Percentiles rank a stretch among this genome's conserved stretches.
phyloP scores from a whole-genome alignment of 2,329 filamentous ascomycete species.

The Tolypocladium amazonense region DNA sequence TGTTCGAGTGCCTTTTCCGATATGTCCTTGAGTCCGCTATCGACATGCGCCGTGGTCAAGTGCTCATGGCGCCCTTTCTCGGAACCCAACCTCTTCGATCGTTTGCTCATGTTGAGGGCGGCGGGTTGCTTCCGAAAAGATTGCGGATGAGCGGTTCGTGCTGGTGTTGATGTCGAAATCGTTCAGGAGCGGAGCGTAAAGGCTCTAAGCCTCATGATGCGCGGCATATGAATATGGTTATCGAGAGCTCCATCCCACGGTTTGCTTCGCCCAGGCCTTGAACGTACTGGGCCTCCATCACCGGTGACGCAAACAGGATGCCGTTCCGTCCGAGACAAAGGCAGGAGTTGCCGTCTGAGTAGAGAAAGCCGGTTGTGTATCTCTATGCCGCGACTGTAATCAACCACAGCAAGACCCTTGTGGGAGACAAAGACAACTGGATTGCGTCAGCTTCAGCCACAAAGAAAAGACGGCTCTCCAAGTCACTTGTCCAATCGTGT shows the following conservation, averaged over 20 bases:
- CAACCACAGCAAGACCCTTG: not conserved
- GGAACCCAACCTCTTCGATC: not conserved
- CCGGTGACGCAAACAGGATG: not conserved
- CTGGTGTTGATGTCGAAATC: not conserved
- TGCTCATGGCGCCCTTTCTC: not conserved
- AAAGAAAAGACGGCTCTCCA: not conserved
- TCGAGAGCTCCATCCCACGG: not conserved
- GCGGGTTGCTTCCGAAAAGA: not conserved
- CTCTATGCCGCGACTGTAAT: not conserved
- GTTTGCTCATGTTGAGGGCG: slow-evolving; percentile 5
- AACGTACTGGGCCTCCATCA: not conserved
- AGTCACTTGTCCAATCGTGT: not conserved
- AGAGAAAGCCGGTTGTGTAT: too few relatives aligned
- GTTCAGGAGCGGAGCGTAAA: not conserved
- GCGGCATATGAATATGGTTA: not conserved
- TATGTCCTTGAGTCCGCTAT: slow-evolving; percentile 9
- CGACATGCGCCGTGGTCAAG: slow-evolving; percentile 5
- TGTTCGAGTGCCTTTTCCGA: slow-evolving; percentile 14
- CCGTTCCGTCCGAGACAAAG: not conserved
- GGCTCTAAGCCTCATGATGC: too few relatives aligned
- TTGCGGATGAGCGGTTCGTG: not conserved
- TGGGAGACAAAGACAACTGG: not conserved
- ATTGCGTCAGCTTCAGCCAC: not conserved
- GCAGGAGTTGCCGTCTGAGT: not conserved
- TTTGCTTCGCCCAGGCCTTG: not conserved